Evolutionary conservation across 140 eudicot genomes (phyloP).

Genomic region (Oenanthe javanica): DNA sequence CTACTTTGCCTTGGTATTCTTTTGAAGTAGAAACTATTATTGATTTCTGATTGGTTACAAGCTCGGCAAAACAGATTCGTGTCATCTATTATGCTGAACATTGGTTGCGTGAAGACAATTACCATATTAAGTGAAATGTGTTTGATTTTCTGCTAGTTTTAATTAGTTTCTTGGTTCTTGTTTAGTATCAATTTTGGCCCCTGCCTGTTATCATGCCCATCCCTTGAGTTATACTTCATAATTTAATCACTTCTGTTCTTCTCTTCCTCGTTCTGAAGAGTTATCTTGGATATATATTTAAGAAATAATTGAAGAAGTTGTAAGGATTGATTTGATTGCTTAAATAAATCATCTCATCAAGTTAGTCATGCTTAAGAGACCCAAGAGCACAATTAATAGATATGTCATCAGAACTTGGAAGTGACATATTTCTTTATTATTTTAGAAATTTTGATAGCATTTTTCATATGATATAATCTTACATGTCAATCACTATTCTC

Average conservation of each 20-base stretch:
- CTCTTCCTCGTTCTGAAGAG: background rate
- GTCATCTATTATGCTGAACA: background rate
- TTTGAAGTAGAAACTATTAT: too few relatives aligned
- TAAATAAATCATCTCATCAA: background rate
- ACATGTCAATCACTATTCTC: background rate
- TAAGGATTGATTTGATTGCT: background rate
- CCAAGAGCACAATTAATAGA: background rate
- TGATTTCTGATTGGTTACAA: too few relatives aligned
- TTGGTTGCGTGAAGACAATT: too few relatives aligned
- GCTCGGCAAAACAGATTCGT: too few relatives aligned
- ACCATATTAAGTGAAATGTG: background rate
- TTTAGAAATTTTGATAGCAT: slow-evolving; percentile 1
- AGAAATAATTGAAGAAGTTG: background rate
- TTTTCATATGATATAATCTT: slow-evolving; percentile 23
- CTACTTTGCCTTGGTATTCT: too few relatives aligned
- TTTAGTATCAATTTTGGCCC: background rate
- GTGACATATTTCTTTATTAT: background rate
- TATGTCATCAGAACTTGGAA: background rate
- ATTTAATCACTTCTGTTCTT: background rate
- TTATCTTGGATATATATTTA: too few relatives aligned
- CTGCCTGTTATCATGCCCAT: background rate
- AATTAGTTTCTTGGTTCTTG: background rate
- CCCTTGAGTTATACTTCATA: background rate
- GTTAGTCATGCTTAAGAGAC: background rate
- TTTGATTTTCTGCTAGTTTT: background rate